phyloP scores from a whole-genome alignment of 1,284 basidiomycete species.

The Apiotrichum sp. region DNA sequence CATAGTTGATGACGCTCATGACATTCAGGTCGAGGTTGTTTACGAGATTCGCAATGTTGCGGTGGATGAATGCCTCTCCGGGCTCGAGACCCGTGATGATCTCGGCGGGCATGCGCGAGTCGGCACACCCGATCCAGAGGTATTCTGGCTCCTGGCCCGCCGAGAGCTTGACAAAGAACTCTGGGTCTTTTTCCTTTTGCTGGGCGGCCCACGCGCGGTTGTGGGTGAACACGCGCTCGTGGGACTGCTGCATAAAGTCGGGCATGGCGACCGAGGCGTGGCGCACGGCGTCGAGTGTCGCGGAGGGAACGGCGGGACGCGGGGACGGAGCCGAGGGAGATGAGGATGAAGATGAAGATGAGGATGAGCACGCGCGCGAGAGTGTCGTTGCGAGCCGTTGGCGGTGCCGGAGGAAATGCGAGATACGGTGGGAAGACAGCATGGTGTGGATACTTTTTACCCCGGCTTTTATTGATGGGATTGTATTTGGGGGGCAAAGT shows the following conservation, averaged over 20 bases:
- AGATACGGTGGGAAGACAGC: no score
- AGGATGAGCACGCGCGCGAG: no score
- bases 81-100: slow-evolving; percentile 17
- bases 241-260: not conserved
- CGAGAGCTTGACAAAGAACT: slow-evolving; percentile 11
- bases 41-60: slow-evolving; percentile 21
- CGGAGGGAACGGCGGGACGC: no score
- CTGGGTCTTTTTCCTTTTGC: slow-evolving; percentile 10
- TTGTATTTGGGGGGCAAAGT: no score
- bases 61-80: slow-evolving; percentile 22
- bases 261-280: not conserved
- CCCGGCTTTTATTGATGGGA: no score
- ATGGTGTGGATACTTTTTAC: no score
- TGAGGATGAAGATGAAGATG: no score
- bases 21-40: slow-evolving; percentile 17
- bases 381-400: no score
- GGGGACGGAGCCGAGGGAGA: no score
- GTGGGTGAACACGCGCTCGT: slow-evolving; percentile 11
- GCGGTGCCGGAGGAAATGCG: no score
- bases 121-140: slow-evolving; percentile 18
- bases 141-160: slow-evolving; percentile 17
- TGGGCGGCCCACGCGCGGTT: slow-evolving; percentile 10
- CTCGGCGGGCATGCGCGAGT: slow-evolving; percentile 22
- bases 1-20: slow-evolving; percentile 20
- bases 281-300: no score